Conservation (phyloP, 2,329 filamentous ascomycete genomes). For the Tolypocladium amazonense region DNA sequence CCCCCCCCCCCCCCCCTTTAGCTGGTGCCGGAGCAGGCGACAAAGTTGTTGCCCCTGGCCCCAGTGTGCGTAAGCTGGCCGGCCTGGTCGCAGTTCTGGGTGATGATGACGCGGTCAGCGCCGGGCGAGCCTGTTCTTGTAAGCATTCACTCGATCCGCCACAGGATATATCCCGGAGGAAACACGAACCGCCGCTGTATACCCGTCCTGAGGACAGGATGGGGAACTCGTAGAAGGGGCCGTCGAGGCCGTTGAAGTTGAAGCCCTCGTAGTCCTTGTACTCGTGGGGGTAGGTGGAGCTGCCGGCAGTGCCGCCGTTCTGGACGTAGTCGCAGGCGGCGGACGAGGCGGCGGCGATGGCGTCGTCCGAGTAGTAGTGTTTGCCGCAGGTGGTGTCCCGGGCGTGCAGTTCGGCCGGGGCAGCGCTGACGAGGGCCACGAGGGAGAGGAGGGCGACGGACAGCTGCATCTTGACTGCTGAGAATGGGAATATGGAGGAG, state of each 20-base stretch:
- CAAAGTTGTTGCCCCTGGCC: slow-evolving; percentile 57
- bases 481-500: not conserved
- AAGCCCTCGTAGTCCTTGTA: slow-evolving; percentile 29
- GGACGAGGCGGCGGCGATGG: slow-evolving; percentile 16
- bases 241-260: slow-evolving; percentile 16
- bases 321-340: slow-evolving; percentile 15
- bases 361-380: slow-evolving; percentile 14
- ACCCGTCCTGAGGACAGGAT: slow-evolving; percentile 17
- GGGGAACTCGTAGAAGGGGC: slow-evolving; percentile 29
- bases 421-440: slow-evolving; percentile 15
- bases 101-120: slow-evolving; percentile 54
- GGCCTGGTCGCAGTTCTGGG: slow-evolving; percentile 41
- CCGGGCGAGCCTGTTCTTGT: slow-evolving; percentile 35
- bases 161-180: too few relatives aligned
- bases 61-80: slow-evolving; percentile 62
- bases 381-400: slow-evolving; percentile 20
- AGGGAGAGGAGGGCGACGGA: slow-evolving; percentile 16
- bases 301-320: slow-evolving; percentile 12
- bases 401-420: slow-evolving; percentile 12
- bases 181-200: slow-evolving; percentile 24
- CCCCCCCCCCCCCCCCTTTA: too few relatives aligned
- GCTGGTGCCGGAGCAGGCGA: slow-evolving; percentile 38
- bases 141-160: not conserved
- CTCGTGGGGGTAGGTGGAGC: slow-evolving; percentile 24
- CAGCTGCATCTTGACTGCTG: slow-evolving; percentile 13